Conservation (phyloP, 208 protist species). For the Balamuthia mandrillaris region DNA sequence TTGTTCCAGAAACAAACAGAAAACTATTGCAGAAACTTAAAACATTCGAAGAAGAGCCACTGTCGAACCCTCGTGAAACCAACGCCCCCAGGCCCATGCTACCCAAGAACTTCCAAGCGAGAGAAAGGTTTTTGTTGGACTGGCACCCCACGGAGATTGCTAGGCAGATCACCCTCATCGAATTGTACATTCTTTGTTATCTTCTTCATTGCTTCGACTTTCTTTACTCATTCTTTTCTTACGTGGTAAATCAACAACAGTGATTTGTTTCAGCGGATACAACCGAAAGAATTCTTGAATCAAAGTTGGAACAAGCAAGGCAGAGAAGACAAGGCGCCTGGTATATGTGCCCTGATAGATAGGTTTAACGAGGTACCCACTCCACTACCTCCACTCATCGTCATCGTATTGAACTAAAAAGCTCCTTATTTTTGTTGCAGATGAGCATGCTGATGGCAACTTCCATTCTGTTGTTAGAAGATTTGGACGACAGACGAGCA, state of each 20-base stretch:
- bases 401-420: no score
- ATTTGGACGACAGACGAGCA: not conserved
- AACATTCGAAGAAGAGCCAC: not conserved
- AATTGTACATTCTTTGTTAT: not conserved
- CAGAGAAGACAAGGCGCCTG: conserved; percentile 13
- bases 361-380: conserved; percentile 7
- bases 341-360: conserved; percentile 2
- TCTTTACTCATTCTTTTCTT: not conserved
- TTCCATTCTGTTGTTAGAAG: not conserved
- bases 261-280: conserved; percentile 19
- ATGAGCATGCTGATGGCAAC: not conserved
- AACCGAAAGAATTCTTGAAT: conserved; percentile 26
- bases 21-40: not conserved
- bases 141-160: not conserved
- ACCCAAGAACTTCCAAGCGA: conserved; percentile 6
- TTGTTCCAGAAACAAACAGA: no score
- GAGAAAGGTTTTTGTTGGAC: not conserved
- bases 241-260: not conserved
- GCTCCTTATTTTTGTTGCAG: not conserved
- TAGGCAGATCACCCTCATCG: conserved; percentile 6
- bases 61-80: not conserved
- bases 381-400: not conserved
- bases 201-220: not conserved
- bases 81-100: not conserved
- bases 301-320: conserved; percentile 28